Evolutionary conservation across 164 flowering plant genomes (phyloP).

Genomic region (Aristolochia contorta): DNA sequence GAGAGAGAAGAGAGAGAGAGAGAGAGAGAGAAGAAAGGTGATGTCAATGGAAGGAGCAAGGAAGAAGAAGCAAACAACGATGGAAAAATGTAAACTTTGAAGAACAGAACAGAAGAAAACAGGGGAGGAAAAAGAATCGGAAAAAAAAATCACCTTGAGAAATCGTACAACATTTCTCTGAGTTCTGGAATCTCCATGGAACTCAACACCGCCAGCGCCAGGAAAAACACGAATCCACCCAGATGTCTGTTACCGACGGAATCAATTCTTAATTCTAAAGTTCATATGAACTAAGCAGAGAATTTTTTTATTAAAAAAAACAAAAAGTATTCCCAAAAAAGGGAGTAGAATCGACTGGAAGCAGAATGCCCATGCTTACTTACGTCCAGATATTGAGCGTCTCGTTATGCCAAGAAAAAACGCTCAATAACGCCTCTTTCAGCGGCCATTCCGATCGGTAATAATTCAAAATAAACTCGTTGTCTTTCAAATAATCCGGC

Average conservation of each 20-base stretch:
- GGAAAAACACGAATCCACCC: constrained; percentile 65
- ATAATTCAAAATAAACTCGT: constrained; percentile 70
- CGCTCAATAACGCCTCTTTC: constrained; percentile 56
- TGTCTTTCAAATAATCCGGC: constrained; percentile 79
- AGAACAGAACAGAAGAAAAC: neutral
- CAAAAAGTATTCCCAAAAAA: too few species aligned
- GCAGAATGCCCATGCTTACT: constrained; percentile 2
- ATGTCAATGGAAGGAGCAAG: too few species aligned
- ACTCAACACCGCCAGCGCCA: constrained; percentile 44
- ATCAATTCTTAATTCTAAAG: neutral
- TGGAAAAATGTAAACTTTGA: neutral
- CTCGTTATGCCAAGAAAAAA: constrained; percentile 84
- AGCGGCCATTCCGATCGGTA: constrained; percentile 87
- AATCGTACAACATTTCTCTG: constrained; percentile 9
- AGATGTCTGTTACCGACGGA: constrained; percentile 57
- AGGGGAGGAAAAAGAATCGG: neutral
- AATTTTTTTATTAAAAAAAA: too few species aligned
- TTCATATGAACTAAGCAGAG: too few species aligned
- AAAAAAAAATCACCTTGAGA: constrained; percentile 15
- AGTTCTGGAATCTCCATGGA: constrained; percentile 27
- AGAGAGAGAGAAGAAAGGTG: neutral
- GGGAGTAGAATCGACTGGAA: neutral
- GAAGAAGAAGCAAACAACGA: neutral
- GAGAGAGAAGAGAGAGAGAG: neutral
- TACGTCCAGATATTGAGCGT: constrained; percentile 96